phyloP scores from a whole-genome alignment of 1,139 yeast genomes.

The Kurtzmaniella quercitrusa region DNA sequence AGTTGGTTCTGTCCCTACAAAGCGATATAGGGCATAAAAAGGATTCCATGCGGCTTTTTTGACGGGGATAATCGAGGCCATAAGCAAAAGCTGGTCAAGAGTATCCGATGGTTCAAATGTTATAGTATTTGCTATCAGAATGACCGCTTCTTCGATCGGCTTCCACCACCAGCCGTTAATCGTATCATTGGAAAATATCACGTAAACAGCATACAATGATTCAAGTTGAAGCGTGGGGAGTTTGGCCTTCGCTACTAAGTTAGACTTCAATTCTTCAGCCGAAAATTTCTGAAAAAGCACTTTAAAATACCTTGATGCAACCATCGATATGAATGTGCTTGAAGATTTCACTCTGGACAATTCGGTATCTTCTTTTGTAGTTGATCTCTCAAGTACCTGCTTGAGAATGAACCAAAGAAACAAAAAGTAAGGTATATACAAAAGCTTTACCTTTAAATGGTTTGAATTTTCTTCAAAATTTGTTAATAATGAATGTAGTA shows the following conservation, averaged over 20 bases:
- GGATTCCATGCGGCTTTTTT: slow-evolving; percentile 21
- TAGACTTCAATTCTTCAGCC: slow-evolving; percentile 1
- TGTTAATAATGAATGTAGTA: slow-evolving; percentile 10
- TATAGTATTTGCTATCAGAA: background rate
- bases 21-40: slow-evolving; percentile 19
- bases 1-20: slow-evolving; percentile 11
- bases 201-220: slow-evolving; percentile 13
- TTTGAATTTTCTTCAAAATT: slow-evolving; percentile 7
- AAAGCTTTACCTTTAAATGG: slow-evolving; percentile 2
- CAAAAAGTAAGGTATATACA: slow-evolving; percentile 20
- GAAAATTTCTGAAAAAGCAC: slow-evolving; percentile 7
- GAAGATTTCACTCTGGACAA: slow-evolving; percentile 5
- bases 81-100: slow-evolving; percentile 13
- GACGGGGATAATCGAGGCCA: slow-evolving; percentile 14
- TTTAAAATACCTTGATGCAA: slow-evolving; percentile 3
- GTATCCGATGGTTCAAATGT: background rate
- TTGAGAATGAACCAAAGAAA: slow-evolving; percentile 18
- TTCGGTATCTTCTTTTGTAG: slow-evolving; percentile 1
- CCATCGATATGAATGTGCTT: slow-evolving; percentile 1
- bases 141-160: slow-evolving; percentile 13
- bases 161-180: slow-evolving; percentile 17
- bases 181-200: slow-evolving; percentile 9
- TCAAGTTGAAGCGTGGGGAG: slow-evolving; percentile 8
- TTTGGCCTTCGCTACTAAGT: background rate
- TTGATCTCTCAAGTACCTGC: slow-evolving; percentile 1